Base-by-base conservation (phyloP, 2,329 filamentous ascomycete species). In the Diplodia seriata region DNA sequence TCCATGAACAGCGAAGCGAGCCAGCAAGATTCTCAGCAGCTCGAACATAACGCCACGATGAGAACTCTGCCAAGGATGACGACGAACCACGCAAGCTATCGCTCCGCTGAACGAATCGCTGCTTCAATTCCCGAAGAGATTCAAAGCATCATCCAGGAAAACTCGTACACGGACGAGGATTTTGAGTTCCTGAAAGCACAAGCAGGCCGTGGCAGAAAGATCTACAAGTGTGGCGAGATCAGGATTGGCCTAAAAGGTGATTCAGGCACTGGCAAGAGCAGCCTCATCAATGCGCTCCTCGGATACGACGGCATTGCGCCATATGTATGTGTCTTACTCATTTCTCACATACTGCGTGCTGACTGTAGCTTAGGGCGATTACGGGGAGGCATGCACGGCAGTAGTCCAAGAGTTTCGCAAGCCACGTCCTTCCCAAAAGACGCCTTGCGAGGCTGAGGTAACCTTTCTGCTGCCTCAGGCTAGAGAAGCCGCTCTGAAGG, bases 321-420 rank as follows among this genome's bases (percentile, higher is more conserved):
- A 9, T 12, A 3, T 6, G 63, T 66, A 36, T 36, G 51, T 55
- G 7, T 40, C 4, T 18, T 18, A 0, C 3, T 33, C 4, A 1
- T 15, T 7, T 23, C 3, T 31, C 38, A 14, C 1, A 49, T 9
- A 2, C 4, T n/a, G 9, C 15, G 20, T 47, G 15, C 43, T 53
- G 9, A 64, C 20, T 38, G 8, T 36, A 38, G 0, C n/a, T 3
- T 12, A 66, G 63, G 23, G 51, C 0, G 20, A 23, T 3, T 26
- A 36, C 0, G 26, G 18, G 1, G 38, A 54, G 14, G 63, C 63
- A 3, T 66, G 63, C 26, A 57, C 63, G 2, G 40, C 63, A 1
- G 63, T 57, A 4, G 51, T 49, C 4, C 63, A 66, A 12, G 63
- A 66, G 18, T 66, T 66, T 11, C n/a, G 63, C 2, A 23, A n/a